Evolutionary conservation across 2,329 filamentous ascomycete genomes (phyloP).

Genomic region (Sporothrix inflata): DNA sequence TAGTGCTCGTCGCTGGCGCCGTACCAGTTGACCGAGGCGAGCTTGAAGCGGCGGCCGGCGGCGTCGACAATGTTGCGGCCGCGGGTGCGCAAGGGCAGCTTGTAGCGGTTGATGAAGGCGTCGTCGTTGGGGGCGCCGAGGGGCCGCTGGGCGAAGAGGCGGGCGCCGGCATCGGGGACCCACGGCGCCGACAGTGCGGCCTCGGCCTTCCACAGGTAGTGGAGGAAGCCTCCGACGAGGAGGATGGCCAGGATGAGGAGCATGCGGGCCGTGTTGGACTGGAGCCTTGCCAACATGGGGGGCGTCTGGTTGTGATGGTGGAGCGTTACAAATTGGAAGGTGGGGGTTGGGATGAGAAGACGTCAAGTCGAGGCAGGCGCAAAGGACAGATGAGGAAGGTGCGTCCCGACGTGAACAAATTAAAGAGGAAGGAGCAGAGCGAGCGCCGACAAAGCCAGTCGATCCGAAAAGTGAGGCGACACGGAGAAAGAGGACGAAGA

Average conservation of each 20-base stretch:
- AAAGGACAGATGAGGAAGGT: neutral
- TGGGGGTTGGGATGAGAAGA: neutral
- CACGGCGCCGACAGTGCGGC: conserved; percentile 50
- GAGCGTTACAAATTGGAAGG: neutral
- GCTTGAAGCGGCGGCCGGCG: conserved; percentile 60
- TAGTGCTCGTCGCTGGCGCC: conserved; percentile 69
- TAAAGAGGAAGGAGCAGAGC: neutral
- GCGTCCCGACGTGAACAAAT: neutral
- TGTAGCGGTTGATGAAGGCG: conserved; percentile 52
- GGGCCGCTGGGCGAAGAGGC: conserved; percentile 53
- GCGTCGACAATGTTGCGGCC: conserved; percentile 66
- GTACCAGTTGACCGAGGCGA: conserved; percentile 72
- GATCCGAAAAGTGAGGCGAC: neutral
- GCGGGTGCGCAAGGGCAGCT: conserved; percentile 60
- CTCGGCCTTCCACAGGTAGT: conserved; percentile 52
- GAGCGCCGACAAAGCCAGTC: neutral
- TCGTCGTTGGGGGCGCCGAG: conserved; percentile 50
- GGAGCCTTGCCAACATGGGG: conserved; percentile 28
- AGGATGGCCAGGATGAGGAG: conserved; percentile 45
- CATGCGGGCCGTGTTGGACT: conserved; percentile 39
- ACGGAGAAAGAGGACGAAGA: neutral
- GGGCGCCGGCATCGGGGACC: conserved; percentile 53
- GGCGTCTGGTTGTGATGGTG: conserved; percentile 12
- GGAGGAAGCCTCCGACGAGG: conserved; percentile 45
- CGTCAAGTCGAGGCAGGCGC: neutral